Conservation (phyloP, 768 basidiomycete genomes). For the Rhizopogon sp. region DNA sequence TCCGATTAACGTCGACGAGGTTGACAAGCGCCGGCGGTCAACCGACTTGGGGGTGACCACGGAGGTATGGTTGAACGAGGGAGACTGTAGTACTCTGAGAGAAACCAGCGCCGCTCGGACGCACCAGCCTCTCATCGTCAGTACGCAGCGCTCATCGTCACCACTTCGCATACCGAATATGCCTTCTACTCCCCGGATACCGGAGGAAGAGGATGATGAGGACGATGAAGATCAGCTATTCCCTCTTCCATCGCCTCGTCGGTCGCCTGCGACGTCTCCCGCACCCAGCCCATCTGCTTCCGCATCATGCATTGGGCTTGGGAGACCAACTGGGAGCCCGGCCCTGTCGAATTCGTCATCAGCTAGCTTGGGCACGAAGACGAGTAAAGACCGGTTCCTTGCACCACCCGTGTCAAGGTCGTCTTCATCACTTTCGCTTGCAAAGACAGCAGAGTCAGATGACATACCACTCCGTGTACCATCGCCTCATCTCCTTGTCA, state of each 20-base stretch:
- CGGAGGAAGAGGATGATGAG: constrained; percentile 37
- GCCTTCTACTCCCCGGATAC: constrained; percentile 19
- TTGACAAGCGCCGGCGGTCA: constrained; percentile 51
- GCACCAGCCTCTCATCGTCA: not conserved
- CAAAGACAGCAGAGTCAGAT: constrained; percentile 8
- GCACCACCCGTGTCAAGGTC: constrained; percentile 18
- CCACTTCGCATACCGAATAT: constrained; percentile 5
- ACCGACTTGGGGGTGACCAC: constrained; percentile 24
- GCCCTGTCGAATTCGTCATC: constrained; percentile 14
- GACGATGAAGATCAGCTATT: constrained; percentile 55
- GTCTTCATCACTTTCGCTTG: constrained; percentile 22
- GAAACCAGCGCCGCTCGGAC: not conserved
- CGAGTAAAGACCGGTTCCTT: constrained; percentile 10
- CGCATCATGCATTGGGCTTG: constrained; percentile 15
- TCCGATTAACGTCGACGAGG: constrained; percentile 56
- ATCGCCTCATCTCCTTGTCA: constrained; percentile 19
- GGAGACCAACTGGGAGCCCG: constrained; percentile 8
- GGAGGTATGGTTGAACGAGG: constrained; percentile 4
- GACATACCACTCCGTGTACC: constrained; percentile 11
- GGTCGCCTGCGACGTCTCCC: constrained; percentile 44
- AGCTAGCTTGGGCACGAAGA: constrained; percentile 2
- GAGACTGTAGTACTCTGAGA: not conserved
- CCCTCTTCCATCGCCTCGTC: constrained; percentile 54
- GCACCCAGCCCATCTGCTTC: constrained; percentile 29
- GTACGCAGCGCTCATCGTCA: constrained; percentile 7